Evolutionary conservation across 2,329 filamentous ascomycete genomes (phyloP).

Genomic region (Diaporthe nobilis): DNA sequence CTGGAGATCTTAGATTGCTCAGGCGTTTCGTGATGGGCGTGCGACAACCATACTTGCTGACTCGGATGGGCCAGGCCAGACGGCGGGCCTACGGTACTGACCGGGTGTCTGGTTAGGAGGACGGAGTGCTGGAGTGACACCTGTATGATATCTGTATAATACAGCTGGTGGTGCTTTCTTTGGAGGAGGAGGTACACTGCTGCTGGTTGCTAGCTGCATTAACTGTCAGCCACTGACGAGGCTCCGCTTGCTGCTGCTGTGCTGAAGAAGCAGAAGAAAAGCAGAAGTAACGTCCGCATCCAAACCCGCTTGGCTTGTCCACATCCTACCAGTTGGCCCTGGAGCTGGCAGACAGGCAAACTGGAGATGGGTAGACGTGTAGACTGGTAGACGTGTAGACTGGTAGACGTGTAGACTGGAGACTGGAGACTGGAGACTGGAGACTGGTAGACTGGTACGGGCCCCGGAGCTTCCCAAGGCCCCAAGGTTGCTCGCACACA

Average conservation of each 20-base stretch:
- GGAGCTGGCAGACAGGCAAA: not conserved
- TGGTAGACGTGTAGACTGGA: too few species aligned
- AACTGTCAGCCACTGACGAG: slow-evolving; percentile 8
- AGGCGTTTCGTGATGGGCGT: slow-evolving; percentile 26
- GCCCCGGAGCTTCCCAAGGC: not conserved
- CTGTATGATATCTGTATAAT: not conserved
- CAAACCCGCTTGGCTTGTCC: not conserved
- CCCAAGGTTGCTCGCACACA: not conserved
- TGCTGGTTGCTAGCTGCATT: slow-evolving; percentile 8
- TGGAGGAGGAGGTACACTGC: not conserved
- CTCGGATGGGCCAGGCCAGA: slow-evolving; percentile 4
- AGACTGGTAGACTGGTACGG: too few species aligned
- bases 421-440: too few species aligned
- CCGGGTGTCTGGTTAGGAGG: not conserved
- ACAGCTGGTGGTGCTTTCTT: not conserved
- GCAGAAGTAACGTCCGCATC: not conserved
- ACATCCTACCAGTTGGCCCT: slow-evolving; percentile 8
- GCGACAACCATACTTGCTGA: slow-evolving; percentile 7
- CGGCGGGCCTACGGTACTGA: not conserved
- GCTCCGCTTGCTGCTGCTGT: not conserved
- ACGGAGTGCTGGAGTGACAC: not conserved
- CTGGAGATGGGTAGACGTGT: too few species aligned
- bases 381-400: too few species aligned
- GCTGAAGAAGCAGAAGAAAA: slow-evolving; percentile 1
- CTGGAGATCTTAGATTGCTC: slow-evolving; percentile 23